Conservation (phyloP, 108 stramenopile genomes). For the Cyclostephanos invisitatus region DNA sequence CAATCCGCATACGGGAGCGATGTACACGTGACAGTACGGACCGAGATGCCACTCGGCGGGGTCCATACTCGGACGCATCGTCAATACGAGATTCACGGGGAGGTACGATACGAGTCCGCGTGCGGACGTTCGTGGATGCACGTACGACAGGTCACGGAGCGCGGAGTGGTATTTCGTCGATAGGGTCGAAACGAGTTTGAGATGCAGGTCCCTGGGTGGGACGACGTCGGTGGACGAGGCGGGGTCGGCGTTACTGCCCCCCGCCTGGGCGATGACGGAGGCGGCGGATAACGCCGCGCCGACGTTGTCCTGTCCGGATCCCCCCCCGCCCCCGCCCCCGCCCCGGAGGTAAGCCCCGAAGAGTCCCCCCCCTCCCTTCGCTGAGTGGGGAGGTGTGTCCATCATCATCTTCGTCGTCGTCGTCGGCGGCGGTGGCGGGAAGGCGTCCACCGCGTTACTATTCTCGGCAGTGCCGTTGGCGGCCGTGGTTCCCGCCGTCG, state of each 20-base stretch:
- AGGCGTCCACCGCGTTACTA: constrained; percentile 7
- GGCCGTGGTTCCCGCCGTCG: constrained; percentile 38
- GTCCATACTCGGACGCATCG: constrained; percentile 42
- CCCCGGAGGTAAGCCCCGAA: not conserved
- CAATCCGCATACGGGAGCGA: constrained; percentile 63
- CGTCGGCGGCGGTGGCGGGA: too few species aligned
- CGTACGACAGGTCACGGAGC: constrained; percentile 61
- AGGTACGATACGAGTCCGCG: constrained; percentile 25
- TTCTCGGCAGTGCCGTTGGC: constrained; percentile 3
- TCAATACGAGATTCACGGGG: constrained; percentile 52
- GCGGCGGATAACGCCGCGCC: constrained; percentile 7
- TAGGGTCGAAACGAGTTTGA: constrained; percentile 53
- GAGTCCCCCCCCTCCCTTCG: not conserved
- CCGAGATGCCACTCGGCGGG: constrained; percentile 75
- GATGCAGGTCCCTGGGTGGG: constrained; percentile 34
- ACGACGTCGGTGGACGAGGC: not conserved
- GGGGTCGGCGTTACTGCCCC: not conserved
- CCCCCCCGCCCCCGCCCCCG: not conserved
- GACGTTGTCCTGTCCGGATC: not conserved
- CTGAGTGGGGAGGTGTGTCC: constrained; percentile 24
- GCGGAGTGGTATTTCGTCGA: constrained; percentile 54
- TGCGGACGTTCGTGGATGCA: constrained; percentile 51
- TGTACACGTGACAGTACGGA: constrained; percentile 81
- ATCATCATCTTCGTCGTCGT: not conserved
- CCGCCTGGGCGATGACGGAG: too few species aligned